Percentiles rank a stretch among this genome's conserved stretches.
Conservation (phyloP, 192 early-diverging fungal species). For the Mortierella alpina region DNA sequence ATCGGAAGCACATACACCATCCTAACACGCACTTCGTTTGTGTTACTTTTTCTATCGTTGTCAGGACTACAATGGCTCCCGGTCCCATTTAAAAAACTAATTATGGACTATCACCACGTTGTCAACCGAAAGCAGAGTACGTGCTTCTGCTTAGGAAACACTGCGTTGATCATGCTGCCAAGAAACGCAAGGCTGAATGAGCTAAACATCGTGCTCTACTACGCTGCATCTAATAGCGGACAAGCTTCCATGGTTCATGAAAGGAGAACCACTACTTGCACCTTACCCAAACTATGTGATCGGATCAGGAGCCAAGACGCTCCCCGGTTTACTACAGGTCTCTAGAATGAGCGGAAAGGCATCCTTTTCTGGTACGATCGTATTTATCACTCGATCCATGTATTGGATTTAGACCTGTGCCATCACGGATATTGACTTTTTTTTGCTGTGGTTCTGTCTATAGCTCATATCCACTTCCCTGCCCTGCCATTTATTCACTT, state of each 20-base stretch:
- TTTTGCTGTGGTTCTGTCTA: neutral
- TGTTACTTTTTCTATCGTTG: neutral
- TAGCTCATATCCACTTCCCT: slow-evolving; percentile 50
- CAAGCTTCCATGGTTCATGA: slow-evolving; percentile 46
- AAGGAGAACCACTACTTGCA: slow-evolving; percentile 25
- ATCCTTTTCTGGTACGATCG: slow-evolving; percentile 31
- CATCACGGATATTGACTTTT: neutral
- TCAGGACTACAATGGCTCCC: slow-evolving; percentile 50
- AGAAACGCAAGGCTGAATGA: neutral
- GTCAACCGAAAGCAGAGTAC: slow-evolving; percentile 34
- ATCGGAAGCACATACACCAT: no score
- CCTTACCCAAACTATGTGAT: slow-evolving; percentile 46
- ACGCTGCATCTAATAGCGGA: neutral
- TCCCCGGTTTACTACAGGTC: slow-evolving; percentile 38
- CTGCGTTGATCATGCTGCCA: neutral
- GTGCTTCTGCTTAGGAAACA: neutral
- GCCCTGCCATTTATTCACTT: slow-evolving; percentile 47
- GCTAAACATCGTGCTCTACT: neutral
- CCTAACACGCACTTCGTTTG: no score
- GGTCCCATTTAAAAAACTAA: slow-evolving; percentile 45
- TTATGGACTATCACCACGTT: slow-evolving; percentile 53
- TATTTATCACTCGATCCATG: neutral
- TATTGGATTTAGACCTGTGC: neutral
- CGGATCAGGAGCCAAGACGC: slow-evolving; percentile 23
- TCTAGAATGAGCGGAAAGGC: slow-evolving; percentile 48